Conservation (phyloP, 2,329 filamentous ascomycete species). For the Sclerotinia minor region DNA sequence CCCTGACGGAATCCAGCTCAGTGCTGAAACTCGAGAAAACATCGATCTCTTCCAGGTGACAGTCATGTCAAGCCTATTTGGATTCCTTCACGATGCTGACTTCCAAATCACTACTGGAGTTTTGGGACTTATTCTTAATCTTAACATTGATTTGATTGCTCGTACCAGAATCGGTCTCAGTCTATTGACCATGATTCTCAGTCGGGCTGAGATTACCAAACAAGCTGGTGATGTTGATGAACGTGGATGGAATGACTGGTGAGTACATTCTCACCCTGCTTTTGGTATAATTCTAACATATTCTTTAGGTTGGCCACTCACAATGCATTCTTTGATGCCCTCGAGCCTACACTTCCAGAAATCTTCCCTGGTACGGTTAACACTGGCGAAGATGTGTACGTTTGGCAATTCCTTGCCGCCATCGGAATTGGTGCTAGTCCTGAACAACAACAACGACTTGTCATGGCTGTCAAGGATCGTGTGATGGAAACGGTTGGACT, state of each 20-base stretch:
- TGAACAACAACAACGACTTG: constrained; percentile 91
- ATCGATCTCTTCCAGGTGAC: constrained; percentile 86
- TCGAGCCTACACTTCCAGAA: constrained; percentile 79
- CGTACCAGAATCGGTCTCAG: constrained; percentile 85
- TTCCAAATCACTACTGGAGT: constrained; percentile 90
- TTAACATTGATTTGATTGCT: constrained; percentile 81
- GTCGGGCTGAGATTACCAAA: constrained; percentile 89
- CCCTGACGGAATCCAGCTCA: constrained; percentile 70
- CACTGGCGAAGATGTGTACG: constrained; percentile 88
- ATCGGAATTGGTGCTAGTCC: constrained; percentile 91
- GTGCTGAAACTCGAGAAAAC: constrained; percentile 79
- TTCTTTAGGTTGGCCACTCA: constrained; percentile 68
- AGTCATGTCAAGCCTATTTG: constrained; percentile 87
- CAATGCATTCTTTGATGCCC: constrained; percentile 79
- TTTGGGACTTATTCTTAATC: constrained; percentile 77
- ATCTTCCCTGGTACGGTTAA: constrained; percentile 93
- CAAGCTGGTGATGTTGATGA: constrained; percentile 71
- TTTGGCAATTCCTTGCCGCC: constrained; percentile 96
- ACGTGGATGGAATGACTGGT: constrained; percentile 80
- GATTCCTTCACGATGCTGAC: constrained; percentile 86
- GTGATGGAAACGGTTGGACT: constrained; percentile 93
- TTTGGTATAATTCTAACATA: constrained; percentile 39
- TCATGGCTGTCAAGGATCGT: constrained; percentile 94
- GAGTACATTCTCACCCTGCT: constrained; percentile 36
- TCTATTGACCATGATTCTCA: constrained; percentile 91